phyloP scores from a whole-genome alignment of 441 rosid species.

The Breynia disticha region DNA sequence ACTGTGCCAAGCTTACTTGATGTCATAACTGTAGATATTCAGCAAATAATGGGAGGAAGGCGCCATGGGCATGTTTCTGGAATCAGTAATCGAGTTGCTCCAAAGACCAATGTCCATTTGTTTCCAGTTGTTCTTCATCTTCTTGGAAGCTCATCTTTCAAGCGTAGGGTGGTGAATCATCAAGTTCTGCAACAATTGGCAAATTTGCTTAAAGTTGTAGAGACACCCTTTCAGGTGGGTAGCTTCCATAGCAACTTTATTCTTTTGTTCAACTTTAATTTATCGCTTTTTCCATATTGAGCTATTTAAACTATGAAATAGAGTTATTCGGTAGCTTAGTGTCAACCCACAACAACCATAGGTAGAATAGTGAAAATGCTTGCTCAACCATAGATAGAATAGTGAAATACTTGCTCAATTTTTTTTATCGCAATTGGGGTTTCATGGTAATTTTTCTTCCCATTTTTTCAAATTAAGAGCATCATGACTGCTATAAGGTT shows the following conservation, averaged over 20 bases:
- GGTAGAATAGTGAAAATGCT: no score
- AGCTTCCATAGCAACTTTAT: constrained; percentile 10
- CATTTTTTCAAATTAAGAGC: no score
- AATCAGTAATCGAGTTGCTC: constrained; percentile 45
- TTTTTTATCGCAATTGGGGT: no score
- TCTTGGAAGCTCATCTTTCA: constrained; percentile 72
- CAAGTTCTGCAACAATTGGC: constrained; percentile 75
- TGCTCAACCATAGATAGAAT: no score
- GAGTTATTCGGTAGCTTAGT: no score
- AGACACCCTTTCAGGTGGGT: constrained; percentile 80
- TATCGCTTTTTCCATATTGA: constrained; percentile 2
- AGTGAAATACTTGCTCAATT: no score
- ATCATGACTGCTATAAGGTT: no score
- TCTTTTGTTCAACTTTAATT: not conserved
- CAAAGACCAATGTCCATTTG: constrained; percentile 58
- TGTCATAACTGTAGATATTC: constrained; percentile 64
- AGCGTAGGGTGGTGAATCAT: constrained; percentile 55
- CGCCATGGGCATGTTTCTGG: constrained; percentile 67
- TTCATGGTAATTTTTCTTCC: no score
- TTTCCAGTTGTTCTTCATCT: constrained; percentile 89
- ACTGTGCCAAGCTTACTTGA: constrained; percentile 71
- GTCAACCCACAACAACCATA: no score
- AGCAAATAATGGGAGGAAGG: constrained; percentile 79
- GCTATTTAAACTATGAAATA: no score
- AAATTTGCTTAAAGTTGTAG: constrained; percentile 64